Percentiles rank a stretch among this genome's conserved stretches.
These are phyloP conservation scores for Obelidium mucronatum DNA, from an alignment of 192 early-diverging fungal genomes.

Conservation along the genomic window DNA sequence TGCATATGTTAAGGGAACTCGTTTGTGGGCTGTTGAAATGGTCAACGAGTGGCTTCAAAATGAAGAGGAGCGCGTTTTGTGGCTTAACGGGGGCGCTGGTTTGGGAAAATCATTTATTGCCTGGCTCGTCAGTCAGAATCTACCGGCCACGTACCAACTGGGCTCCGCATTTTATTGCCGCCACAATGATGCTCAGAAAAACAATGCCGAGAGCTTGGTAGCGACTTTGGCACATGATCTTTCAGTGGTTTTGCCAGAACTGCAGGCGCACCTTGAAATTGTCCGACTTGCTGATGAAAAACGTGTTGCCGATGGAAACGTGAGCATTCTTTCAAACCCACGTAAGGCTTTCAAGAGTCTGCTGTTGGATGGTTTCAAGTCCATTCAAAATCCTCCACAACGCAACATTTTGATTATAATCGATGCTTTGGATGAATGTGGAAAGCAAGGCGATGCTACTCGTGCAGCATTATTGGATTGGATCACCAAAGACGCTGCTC, in stretches of 20 bases:
- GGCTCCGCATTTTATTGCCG: slow-evolving; percentile 36
- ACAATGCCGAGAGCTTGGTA: slow-evolving; percentile 10
- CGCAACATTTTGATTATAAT: background rate
- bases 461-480: background rate
- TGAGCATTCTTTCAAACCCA: background rate
- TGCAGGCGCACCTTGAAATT: background rate
- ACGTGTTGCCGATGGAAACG: background rate
- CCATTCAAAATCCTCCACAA: background rate
- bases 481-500: background rate
- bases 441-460: background rate
- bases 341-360: background rate
- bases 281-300: background rate
- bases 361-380: background rate
- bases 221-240: slow-evolving; percentile 13
- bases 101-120: slow-evolving; percentile 33
- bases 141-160: slow-evolving; percentile 25
- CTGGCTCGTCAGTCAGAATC: background rate
- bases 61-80: slow-evolving; percentile 4
- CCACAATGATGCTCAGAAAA: slow-evolving; percentile 28
- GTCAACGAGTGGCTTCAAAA: slow-evolving; percentile 3
- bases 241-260: background rate
- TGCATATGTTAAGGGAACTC: background rate
- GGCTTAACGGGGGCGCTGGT: slow-evolving; percentile 18
- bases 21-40: background rate
- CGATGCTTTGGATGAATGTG: slow-evolving; percentile 7